These are phyloP conservation scores for Blastomyces percursus DNA, from an alignment of 2,329 filamentous ascomycete species.

Conservation along the genomic window DNA sequence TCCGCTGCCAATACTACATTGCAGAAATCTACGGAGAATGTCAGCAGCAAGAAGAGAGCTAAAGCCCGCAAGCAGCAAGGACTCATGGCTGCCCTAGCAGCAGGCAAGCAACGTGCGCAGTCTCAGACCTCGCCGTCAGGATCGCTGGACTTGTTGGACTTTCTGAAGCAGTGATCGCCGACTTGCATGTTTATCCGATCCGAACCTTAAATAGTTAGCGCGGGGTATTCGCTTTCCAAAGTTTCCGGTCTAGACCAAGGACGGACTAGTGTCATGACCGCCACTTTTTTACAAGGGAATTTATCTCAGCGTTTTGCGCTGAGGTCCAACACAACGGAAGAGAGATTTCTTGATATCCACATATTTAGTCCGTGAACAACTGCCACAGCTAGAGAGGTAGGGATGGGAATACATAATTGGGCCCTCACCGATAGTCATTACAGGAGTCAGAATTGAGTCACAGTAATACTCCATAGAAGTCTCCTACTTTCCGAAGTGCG, in stretches of 20 bases:
- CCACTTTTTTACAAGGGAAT: conserved; percentile 6
- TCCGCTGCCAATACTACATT: conserved; percentile 7
- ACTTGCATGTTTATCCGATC: conserved; percentile 6
- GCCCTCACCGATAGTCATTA: background rate
- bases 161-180: conserved; percentile 34
- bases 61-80: conserved; percentile 45
- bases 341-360: background rate
- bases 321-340: background rate
- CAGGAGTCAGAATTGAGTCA: background rate
- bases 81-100: conserved; percentile 44
- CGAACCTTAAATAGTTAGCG: conserved; percentile 23
- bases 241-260: background rate
- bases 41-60: conserved; percentile 45
- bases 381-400: background rate
- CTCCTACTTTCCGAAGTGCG: background rate
- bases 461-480: too few species aligned
- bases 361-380: background rate
- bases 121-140: conserved; percentile 21
- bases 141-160: conserved; percentile 44
- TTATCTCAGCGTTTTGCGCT: background rate
- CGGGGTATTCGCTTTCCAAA: conserved; percentile 21
- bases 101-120: conserved; percentile 18
- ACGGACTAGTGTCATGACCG: conserved; percentile 3
- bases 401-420: background rate
- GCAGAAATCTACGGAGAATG: conserved; percentile 24